Evolutionary conservation across 2,329 filamentous ascomycete species (phyloP), one percentile per base, ranked within the genome.

Genomic region (Calonectria pseudoreteaudii): DNA sequence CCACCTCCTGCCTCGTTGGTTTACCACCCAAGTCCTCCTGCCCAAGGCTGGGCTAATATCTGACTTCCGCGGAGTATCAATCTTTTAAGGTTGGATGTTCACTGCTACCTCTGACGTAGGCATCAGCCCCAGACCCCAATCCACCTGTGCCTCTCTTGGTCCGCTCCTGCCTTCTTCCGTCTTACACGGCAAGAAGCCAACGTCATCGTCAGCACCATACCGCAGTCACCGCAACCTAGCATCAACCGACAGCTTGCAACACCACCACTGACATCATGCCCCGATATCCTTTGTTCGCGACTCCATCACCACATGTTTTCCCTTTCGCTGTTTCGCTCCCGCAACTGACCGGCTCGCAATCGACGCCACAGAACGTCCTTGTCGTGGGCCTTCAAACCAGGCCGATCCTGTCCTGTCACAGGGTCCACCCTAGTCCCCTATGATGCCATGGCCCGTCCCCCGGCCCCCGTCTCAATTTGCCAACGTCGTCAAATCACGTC

Each of bases 391-490:
- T 41, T 38, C n/a, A n/a, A 50, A 62, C 38, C 52, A 30, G 47
- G 66, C n/a, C n/a, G n/a, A n/a, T n/a, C n/a, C n/a, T n/a, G n/a
- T 20, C 52, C 50, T 36, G 23, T 44, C 26, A 18, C 50, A 68
- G 44, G 66, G 52, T 53, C 52, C 66, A 68, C 62, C 66, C 66
- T 13, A n/a, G 53, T 11, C 20, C 41, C 28, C 50, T 30, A 47
- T 68, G 52, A 60, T 60, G 66, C 65, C 49, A 67, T 60, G 41
- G 49, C 34, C 38, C 36, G 62, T 47, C 26, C 67, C 50, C 52
- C 11, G 52, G 26, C 53, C 67, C 41, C 41, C 41, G 62, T 58
- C 31, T 69, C 67, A 62, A 69, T 69, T 56, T 69, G 53, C 67
- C 67, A 31, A 13, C 31, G n/a, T 34, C 67, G 31, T 47, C 67